Evolutionary conservation across 805 yeast species (phyloP).

Genomic region (Starmerella scarabaei): DNA sequence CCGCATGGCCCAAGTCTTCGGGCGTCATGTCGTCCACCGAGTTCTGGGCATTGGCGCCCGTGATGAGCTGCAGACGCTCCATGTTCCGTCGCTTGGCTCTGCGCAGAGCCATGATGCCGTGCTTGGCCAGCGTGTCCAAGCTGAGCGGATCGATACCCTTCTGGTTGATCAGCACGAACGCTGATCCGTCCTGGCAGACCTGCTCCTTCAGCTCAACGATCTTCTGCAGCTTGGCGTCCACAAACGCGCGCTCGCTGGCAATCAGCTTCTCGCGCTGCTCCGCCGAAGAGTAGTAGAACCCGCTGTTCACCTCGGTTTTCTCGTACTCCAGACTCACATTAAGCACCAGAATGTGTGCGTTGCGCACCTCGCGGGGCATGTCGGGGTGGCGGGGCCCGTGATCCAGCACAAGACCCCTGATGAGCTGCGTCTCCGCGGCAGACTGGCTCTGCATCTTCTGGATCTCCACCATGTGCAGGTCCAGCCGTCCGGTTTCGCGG

Average conservation of each 20-base stretch:
- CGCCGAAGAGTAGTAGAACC: constrained; percentile 86
- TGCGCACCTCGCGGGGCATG: constrained; percentile 80
- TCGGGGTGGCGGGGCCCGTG: constrained; percentile 99
- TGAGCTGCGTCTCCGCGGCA: constrained; percentile 67
- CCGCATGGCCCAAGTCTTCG: constrained; percentile 71
- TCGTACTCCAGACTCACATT: constrained; percentile 94
- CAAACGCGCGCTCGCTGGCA: constrained; percentile 83
- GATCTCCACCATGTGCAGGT: constrained; percentile 93
- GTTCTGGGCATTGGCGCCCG: constrained; percentile 97
- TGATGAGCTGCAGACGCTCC: constrained; percentile 93
- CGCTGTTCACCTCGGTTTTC: constrained; percentile 93
- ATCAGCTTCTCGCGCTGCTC: constrained; percentile 94
- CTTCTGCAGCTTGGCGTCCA: constrained; percentile 81
- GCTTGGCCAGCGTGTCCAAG: constrained; percentile 80
- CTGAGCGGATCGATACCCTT: constrained; percentile 99
- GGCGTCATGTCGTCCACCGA: constrained; percentile 87
- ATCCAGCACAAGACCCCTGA: constrained; percentile 85
- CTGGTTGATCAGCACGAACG: constrained; percentile 91
- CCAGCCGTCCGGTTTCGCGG: constrained; percentile 45
- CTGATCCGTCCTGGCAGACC: constrained; percentile 67
- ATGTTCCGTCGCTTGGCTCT: constrained; percentile 98
- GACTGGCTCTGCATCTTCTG: constrained; percentile 95
- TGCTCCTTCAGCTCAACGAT: constrained; percentile 86
- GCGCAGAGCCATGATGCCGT: constrained; percentile 85
- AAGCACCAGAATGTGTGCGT: constrained; percentile 73